Base-by-base conservation (phyloP, 2,329 filamentous ascomycete genomes). In the Monilinia vaccinii-corymbosi region DNA sequence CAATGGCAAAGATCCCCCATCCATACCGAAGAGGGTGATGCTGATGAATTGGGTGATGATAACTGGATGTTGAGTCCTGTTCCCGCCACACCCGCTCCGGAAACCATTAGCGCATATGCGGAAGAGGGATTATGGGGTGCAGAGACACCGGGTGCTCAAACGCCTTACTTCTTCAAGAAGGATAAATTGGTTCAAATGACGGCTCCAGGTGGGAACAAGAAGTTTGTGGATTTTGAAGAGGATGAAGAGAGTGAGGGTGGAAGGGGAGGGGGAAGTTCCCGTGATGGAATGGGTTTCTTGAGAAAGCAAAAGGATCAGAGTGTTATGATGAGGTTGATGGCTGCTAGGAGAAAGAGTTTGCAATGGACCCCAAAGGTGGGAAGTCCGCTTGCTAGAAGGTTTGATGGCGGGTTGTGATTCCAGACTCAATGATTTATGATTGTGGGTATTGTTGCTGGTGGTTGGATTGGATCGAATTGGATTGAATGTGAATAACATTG, bases 321-420 rank as follows among this genome's bases (percentile, higher is more conserved):
- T 60, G 67, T 73, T 23, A 71, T 73, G 71, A 67, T 68, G 67
- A 64, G 71, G 51, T 75, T 92, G 62, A 83, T 89, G 78, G 84
- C 86, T 13, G 88, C 87, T 0, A 79, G 88, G 62, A 79, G 89
- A 62, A 91, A 89, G 81, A 93, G 87, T 69, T 71, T 91, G 72
- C 87, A 89, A 69, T 91, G 86, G 75, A 87, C 87, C 36, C 89
- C 88, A 34, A 87, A 88, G 74, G 76, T 90, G 61, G 85, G 81
- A 21, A 92, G 88, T 72, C 89, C 88, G 2, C 74, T 92, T 66
- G 80, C 83, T 31, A 82, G 78, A 68, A 75, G 66, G 38, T 53
- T 53, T 23, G 51, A 53, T 18, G 51, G 51, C 9, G 51, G 51
- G 10, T 44, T 53, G 38, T 53, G 38, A 42, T 42, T 31, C 28